Base-by-base conservation (phyloP, 768 basidiomycete species). In the Collybia nuda region DNA sequence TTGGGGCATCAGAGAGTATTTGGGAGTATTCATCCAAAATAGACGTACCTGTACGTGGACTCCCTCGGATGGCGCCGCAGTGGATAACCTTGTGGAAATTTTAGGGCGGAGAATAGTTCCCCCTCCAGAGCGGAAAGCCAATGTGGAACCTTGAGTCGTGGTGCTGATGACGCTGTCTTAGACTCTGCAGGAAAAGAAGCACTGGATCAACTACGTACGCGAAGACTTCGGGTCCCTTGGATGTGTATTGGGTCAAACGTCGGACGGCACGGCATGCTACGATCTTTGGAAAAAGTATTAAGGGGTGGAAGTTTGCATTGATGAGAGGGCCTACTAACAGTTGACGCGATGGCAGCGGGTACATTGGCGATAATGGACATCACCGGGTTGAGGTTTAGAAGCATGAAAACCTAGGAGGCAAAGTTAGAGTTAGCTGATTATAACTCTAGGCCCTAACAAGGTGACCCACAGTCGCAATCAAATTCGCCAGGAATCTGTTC, bases 341-440 rank as follows among this genome's bases (percentile, higher is more conserved):
- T 84, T 18, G 82, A 83, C 3, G 80, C 77, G 52, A 87, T 79
- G 15, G 85, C 85, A 28, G 86, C 85, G 2, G 86, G 86, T 38
- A 88, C 84, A 56, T 88, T 88, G 40, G 79, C 81, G 47, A 88
- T 84, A 63, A 88, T 81, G 26, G 82, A 84, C 83, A 86, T 85
- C 48, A 86, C 78, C n/a, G 81, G 73, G 56, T 86, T 87, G 46
- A 86, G 69, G 65, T 88, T 75, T 14, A 88, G 66, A 37, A 87
- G 64, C 83, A 86, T 85, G 66, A 86, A 85, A 29, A 70, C 62
- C 75, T 76, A 42, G 39, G 29, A 15, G 35, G 2, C 8, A n/a
- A 11, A 12, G 29, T 50, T 43, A 60, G 39, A 17, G 43, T 40
- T 39, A 47, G 19, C 38, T 6, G 12, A 24, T 9, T 9, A 37